Percentiles rank a stretch among this genome's conserved stretches.
phyloP scores from a whole-genome alignment of 768 basidiomycete species.

The Lanmaoa rubissima region DNA sequence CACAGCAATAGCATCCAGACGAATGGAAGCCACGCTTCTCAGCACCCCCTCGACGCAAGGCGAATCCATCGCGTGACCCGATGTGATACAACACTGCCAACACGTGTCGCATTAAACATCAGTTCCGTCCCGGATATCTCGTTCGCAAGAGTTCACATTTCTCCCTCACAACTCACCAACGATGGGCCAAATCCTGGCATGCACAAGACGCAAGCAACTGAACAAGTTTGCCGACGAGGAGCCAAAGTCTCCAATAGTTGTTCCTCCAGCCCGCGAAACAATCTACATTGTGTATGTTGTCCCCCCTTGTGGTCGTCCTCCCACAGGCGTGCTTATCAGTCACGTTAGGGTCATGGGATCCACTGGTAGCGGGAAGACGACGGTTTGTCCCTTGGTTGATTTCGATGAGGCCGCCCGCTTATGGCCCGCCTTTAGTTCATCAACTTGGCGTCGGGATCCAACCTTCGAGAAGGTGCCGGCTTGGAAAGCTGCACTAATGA shows the following conservation, averaged over 20 bases:
- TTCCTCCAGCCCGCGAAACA: slow-evolving; percentile 23
- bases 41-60: slow-evolving; percentile 28
- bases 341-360: slow-evolving; percentile 33
- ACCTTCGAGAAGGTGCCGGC: slow-evolving; percentile 31
- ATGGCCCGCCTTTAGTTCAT: slow-evolving; percentile 32
- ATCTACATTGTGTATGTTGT: slow-evolving; percentile 29
- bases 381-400: slow-evolving; percentile 20
- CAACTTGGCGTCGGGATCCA: slow-evolving; percentile 35
- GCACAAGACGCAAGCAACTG: slow-evolving; percentile 26
- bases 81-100: slow-evolving; percentile 29
- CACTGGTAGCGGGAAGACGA: slow-evolving; percentile 37
- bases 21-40: slow-evolving; percentile 27
- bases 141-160: slow-evolving; percentile 11
- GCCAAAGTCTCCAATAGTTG: slow-evolving; percentile 16
- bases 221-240: slow-evolving; percentile 28
- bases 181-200: slow-evolving; percentile 31
- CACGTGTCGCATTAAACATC: slow-evolving; percentile 31
- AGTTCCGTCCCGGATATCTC: slow-evolving; percentile 29
- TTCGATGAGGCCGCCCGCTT: neutral
- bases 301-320: neutral
- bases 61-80: slow-evolving; percentile 24
- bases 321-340: slow-evolving; percentile 24
- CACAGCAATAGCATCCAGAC: slow-evolving; percentile 12
- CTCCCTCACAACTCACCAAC: slow-evolving; percentile 18
- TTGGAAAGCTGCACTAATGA: slow-evolving; percentile 37